These are phyloP conservation scores for Phytophthora sp. DNA, from an alignment of 352 stramenopile genomes.

Conservation along the genomic window DNA sequence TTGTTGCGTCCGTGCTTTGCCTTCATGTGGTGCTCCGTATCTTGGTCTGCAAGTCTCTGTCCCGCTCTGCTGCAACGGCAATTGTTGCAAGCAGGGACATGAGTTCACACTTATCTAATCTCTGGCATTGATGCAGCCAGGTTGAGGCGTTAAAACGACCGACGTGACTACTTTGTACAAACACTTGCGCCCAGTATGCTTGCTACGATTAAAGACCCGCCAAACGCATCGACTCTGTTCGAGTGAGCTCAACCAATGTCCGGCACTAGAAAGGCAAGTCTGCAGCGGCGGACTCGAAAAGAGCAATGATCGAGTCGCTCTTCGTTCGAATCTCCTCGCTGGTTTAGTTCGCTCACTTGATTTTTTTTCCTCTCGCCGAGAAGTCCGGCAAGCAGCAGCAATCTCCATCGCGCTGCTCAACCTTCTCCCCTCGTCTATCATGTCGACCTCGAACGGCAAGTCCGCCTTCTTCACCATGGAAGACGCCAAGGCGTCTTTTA, in stretches of 20 bases:
- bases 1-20: slow-evolving; percentile 2
- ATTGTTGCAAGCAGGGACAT: slow-evolving; percentile 41
- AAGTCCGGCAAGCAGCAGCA: slow-evolving; percentile 25
- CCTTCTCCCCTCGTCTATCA: slow-evolving; percentile 28
- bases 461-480: slow-evolving; percentile 50
- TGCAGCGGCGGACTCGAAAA: slow-evolving; percentile 19
- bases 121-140: slow-evolving; percentile 9
- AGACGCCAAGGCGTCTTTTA: slow-evolving; percentile 53
- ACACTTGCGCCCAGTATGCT: slow-evolving; percentile 23
- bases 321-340: background rate
- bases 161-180: slow-evolving; percentile 2
- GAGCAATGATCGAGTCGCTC: slow-evolving; percentile 9
- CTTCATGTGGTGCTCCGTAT: slow-evolving; percentile 38
- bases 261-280: slow-evolving; percentile 16
- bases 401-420: slow-evolving; percentile 1
- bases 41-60: slow-evolving; percentile 27
- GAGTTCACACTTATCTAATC: slow-evolving; percentile 8
- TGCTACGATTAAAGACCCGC: slow-evolving; percentile 23
- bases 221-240: slow-evolving; percentile 19
- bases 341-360: slow-evolving; percentile 36
- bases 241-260: background rate
- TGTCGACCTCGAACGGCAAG: slow-evolving; percentile 40
- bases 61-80: slow-evolving; percentile 25
- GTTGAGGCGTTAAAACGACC: background rate
- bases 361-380: slow-evolving; percentile 30